Evolutionary conservation across 1,284 basidiomycete species (phyloP).

Genomic region (Moesziomyces sp.): DNA sequence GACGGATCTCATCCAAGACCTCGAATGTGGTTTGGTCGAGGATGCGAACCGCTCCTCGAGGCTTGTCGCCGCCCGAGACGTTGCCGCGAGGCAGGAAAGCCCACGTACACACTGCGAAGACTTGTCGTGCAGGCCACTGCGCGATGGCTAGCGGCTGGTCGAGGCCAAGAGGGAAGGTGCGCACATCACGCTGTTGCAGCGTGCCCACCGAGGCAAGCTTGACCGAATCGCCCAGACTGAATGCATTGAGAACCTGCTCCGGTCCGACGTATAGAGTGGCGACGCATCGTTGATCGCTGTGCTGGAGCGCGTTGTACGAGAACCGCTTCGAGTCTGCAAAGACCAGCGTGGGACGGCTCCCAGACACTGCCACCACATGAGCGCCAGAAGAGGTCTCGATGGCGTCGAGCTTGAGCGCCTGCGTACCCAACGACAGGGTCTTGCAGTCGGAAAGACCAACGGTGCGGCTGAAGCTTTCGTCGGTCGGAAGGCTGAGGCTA

Average conservation of each 20-base stretch:
- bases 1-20: constrained; percentile 28
- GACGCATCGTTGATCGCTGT: constrained; percentile 50
- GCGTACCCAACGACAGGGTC: constrained; percentile 76
- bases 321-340: constrained; percentile 55
- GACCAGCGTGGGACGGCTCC: constrained; percentile 65
- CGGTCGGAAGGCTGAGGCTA: constrained; percentile 61
- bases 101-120: constrained; percentile 50
- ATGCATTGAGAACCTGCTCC: constrained; percentile 31
- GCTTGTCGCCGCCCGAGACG: constrained; percentile 7
- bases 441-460: constrained; percentile 71
- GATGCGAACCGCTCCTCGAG: constrained; percentile 32
- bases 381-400: constrained; percentile 47
- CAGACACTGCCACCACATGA: constrained; percentile 57
- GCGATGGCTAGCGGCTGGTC: constrained; percentile 67
- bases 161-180: constrained; percentile 64
- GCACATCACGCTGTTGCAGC: constrained; percentile 63
- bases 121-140: constrained; percentile 29
- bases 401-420: constrained; percentile 75
- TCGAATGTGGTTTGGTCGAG: constrained; percentile 23
- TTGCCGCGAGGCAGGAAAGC: constrained; percentile 44
- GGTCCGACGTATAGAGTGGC: constrained; percentile 34
- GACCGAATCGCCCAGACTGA: constrained; percentile 46
- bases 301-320: constrained; percentile 60
- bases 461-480: constrained; percentile 32
- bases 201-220: constrained; percentile 59